Conservation (phyloP, 352 stramenopile genomes). For the Phytophthora brassicae region DNA sequence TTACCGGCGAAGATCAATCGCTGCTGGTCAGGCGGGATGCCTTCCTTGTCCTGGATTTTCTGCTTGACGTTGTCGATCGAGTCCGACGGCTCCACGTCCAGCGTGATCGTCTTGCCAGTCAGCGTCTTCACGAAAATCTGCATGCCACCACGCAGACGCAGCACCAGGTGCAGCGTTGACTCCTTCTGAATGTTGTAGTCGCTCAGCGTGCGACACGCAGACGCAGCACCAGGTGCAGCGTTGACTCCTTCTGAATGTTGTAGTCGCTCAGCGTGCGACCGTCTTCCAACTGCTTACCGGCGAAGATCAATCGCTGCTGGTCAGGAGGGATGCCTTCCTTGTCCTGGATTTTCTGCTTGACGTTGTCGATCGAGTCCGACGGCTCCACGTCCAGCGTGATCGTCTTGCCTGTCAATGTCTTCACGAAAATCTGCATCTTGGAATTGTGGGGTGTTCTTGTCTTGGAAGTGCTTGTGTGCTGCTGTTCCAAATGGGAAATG, state of each 20-base stretch:
- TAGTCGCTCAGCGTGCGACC: conserved; percentile 92
- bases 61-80: conserved; percentile 10
- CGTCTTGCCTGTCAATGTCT: background rate
- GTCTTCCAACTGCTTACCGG: conserved; percentile 95
- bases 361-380: too few species aligned
- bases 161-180: conserved; percentile 8
- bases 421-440: conserved; percentile 14
- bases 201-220: conserved; percentile 51
- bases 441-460: too few species aligned
- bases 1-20: conserved; percentile 11
- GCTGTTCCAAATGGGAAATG: conserved; percentile 26
- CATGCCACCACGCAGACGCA: conserved; percentile 7
- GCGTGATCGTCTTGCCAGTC: conserved; percentile 1
- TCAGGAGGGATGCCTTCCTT: conserved; percentile 91
- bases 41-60: conserved; percentile 13
- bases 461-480: conserved; percentile 21
- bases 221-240: conserved; percentile 94
- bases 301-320: conserved; percentile 96
- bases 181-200: conserved; percentile 17
- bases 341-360: too few species aligned
- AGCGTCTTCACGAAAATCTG: conserved; percentile 24
- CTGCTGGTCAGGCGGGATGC: conserved; percentile 13
- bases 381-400: too few species aligned
- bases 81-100: conserved; percentile 4
- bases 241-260: conserved; percentile 96